These are phyloP conservation scores for Cladosporium sphaerospermum DNA, from an alignment of 2,329 filamentous ascomycete genomes.

Conservation along the genomic window DNA sequence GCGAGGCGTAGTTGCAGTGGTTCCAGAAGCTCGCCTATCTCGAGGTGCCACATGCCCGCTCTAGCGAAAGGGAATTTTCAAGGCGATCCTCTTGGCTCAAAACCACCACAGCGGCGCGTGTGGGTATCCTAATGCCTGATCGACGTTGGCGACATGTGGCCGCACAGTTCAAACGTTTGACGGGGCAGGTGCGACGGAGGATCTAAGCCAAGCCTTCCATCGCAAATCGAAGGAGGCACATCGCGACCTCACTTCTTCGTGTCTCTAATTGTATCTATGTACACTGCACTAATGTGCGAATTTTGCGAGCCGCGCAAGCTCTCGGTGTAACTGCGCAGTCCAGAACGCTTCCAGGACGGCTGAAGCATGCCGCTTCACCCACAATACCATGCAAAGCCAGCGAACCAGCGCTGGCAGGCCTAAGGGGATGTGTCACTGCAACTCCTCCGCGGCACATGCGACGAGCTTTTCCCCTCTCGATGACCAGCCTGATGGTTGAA, in stretches of 20 bases:
- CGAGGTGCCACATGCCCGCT: not conserved
- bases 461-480: not conserved
- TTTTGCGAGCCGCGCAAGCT: constrained; percentile 3
- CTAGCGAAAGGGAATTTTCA: not conserved
- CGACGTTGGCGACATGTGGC: constrained; percentile 8
- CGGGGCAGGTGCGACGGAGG: not conserved
- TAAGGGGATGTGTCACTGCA: not conserved
- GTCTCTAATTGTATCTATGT: not conserved
- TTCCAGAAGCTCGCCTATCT: not conserved
- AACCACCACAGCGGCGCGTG: not conserved
- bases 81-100: not conserved
- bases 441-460: not conserved
- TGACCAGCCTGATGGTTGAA: not conserved
- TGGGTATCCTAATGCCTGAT: constrained; percentile 5
- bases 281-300: not conserved
- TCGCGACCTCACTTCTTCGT: not conserved
- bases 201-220: not conserved
- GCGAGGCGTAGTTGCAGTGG: no score
- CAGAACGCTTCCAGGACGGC: not conserved
- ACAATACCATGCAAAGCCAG: not conserved
- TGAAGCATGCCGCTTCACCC: not conserved
- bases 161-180: constrained; percentile 7
- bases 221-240: not conserved
- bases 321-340: not conserved
- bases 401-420: not conserved